Percentiles rank a stretch among this genome's conserved stretches.
These are phyloP conservation scores for Gonium pectorale DNA, from an alignment of 139 green algal genomes.

Conservation along the genomic window DNA sequence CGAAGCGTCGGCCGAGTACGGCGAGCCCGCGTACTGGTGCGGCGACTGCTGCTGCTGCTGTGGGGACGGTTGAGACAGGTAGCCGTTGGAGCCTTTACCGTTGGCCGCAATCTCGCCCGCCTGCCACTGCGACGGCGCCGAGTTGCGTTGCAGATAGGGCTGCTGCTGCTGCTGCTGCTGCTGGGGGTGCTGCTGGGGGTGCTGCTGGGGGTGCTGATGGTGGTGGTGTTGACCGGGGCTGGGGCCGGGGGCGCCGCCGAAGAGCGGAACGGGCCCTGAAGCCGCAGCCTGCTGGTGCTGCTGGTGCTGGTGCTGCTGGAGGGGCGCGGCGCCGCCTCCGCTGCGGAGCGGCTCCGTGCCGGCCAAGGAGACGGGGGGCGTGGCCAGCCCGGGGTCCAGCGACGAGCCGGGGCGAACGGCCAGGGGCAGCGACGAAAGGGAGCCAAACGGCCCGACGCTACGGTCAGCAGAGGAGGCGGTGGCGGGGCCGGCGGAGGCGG, in stretches of 20 bases:
- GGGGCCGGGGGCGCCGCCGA: constrained; percentile 16
- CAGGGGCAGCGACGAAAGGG: background rate
- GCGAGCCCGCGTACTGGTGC: background rate
- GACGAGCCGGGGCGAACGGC: constrained; percentile 22
- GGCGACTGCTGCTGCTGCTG: background rate
- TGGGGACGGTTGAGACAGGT: no score
- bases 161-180: constrained; percentile 15
- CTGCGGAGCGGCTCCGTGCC: constrained; percentile 29
- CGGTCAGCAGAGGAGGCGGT: no score
- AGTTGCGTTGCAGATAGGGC: no score
- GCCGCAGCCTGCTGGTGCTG: background rate
- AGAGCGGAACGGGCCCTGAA: background rate
- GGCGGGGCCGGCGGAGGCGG: no score
- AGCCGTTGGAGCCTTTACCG: no score
- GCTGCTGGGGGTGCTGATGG: background rate
- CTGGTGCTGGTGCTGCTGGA: background rate
- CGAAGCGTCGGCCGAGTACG: background rate
- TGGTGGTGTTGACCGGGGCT: background rate
- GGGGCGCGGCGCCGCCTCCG: background rate
- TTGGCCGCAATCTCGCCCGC: no score
- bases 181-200: background rate
- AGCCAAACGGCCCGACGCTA: background rate
- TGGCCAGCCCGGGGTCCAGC: constrained; percentile 13
- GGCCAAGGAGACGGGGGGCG: constrained; percentile 16
- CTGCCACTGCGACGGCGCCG: no score